Evolutionary conservation across 495 filamentous ascomycete genomes (phyloP).

Genomic region (Bacidia gigantensis): DNA sequence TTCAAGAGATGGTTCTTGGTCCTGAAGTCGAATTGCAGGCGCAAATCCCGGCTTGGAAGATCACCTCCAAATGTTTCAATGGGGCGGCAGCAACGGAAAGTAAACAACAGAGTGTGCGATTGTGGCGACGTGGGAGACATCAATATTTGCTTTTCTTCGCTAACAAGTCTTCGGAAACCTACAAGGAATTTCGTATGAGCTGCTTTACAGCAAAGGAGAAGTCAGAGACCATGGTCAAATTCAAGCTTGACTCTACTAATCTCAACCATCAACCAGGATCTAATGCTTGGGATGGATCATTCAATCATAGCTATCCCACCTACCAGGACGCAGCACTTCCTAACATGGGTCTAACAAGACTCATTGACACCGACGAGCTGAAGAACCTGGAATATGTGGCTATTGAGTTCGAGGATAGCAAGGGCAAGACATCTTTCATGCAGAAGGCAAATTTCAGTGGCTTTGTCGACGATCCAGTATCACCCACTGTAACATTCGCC

Average conservation of each 20-base stretch:
- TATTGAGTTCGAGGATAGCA: constrained; percentile 6
- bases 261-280: constrained; percentile 7
- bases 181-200: constrained; percentile 10
- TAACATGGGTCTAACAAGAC: background rate
- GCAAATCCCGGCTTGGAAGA: constrained; percentile 6
- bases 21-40: constrained; percentile 5
- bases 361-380: constrained; percentile 2
- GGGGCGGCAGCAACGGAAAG: constrained; percentile 2
- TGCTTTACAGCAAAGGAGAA: constrained; percentile 9
- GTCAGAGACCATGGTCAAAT: constrained; percentile 7
- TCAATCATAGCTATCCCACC: too few species aligned
- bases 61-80: constrained; percentile 6
- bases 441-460: constrained; percentile 6
- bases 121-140: constrained; percentile 6
- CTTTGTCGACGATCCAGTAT: background rate
- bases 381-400: constrained; percentile 6
- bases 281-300: too few species aligned
- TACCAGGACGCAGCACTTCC: too few species aligned
- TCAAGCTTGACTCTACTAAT: constrained; percentile 6
- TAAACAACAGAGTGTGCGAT: constrained; percentile 8
- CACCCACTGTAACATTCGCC: background rate
- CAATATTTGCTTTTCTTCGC: constrained; percentile 11
- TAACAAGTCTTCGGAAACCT: constrained; percentile 1
- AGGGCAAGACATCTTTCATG: background rate
- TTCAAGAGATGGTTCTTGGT: constrained; percentile 12